Conservation (phyloP, 2,329 filamentous ascomycete species). For the Teratosphaeria viscida region DNA sequence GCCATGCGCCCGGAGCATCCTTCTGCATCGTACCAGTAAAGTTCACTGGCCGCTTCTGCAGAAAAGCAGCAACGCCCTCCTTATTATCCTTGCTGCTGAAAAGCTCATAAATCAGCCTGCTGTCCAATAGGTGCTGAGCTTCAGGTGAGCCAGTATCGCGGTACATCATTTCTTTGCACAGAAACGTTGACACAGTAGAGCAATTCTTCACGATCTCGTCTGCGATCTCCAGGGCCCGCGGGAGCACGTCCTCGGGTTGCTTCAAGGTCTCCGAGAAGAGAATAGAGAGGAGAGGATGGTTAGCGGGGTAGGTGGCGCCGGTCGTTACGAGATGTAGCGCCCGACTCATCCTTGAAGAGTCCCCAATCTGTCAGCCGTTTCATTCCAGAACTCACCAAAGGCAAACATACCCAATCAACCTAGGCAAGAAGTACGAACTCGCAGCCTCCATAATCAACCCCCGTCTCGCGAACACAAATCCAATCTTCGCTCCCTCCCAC, state of each 20-base stretch:
- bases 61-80: slow-evolving; percentile 59
- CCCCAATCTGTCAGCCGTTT: background rate
- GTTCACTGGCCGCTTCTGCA: slow-evolving; percentile 55
- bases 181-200: slow-evolving; percentile 50
- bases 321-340: slow-evolving; percentile 59
- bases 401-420: slow-evolving; percentile 47
- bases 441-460: slow-evolving; percentile 65
- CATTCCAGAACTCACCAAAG: background rate
- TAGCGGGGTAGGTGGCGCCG: slow-evolving; percentile 47
- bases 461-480: slow-evolving; percentile 62
- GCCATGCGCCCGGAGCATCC: slow-evolving; percentile 50
- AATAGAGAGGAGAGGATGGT: slow-evolving; percentile 39
- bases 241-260: slow-evolving; percentile 49
- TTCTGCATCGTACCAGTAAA: slow-evolving; percentile 53
- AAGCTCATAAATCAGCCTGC: slow-evolving; percentile 50
- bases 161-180: slow-evolving; percentile 66
- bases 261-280: slow-evolving; percentile 58
- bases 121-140: slow-evolving; percentile 60
- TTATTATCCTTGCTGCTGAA: slow-evolving; percentile 52
- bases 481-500: slow-evolving; percentile 52
- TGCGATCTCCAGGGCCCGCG: slow-evolving; percentile 55
- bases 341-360: slow-evolving; percentile 33
- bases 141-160: slow-evolving; percentile 50
- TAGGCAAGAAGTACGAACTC: slow-evolving; percentile 60
- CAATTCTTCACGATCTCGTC: slow-evolving; percentile 57